These are phyloP conservation scores for Boletus sensibilis DNA, from an alignment of 768 basidiomycete genomes.

Conservation along the genomic window DNA sequence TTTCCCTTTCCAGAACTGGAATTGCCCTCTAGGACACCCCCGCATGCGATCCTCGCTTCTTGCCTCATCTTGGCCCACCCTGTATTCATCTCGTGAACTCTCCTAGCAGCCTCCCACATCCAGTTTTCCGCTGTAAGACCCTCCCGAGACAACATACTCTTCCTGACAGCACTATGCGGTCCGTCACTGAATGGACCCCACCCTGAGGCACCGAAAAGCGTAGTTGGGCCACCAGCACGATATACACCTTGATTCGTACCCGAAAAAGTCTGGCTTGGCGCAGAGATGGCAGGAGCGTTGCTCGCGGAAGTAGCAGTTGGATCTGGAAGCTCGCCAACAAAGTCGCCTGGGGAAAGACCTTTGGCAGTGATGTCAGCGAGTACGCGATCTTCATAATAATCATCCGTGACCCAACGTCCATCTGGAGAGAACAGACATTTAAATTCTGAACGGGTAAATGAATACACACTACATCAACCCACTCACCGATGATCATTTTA, in stretches of 20 bases:
- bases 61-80: constrained; percentile 62
- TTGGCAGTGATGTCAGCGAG: constrained; percentile 74
- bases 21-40: constrained; percentile 44
- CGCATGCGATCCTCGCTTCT: constrained; percentile 51
- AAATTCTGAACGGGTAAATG: not conserved
- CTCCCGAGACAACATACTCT: constrained; percentile 73
- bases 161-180: constrained; percentile 79
- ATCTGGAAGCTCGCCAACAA: constrained; percentile 80
- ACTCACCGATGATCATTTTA: constrained; percentile 81
- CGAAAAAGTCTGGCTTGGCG: constrained; percentile 34
- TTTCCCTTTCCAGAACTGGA: constrained; percentile 31
- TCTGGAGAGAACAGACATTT: constrained; percentile 45
- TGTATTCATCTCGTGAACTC: constrained; percentile 60
- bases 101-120: constrained; percentile 79
- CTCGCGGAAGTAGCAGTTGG: constrained; percentile 53
- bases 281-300: constrained; percentile 39
- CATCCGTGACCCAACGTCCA: constrained; percentile 90
- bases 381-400: constrained; percentile 91
- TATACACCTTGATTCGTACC: constrained; percentile 69
- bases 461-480: not conserved
- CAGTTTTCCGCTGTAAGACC: constrained; percentile 88
- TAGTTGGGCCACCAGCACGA: constrained; percentile 89
- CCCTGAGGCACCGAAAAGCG: constrained; percentile 82
- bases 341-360: constrained; percentile 79
- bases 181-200: constrained; percentile 89